Percentiles rank a stretch among this genome's conserved stretches.
phyloP scores from a whole-genome alignment of 2,329 filamentous ascomycete species.

The Hymenoscyphus scutula region DNA sequence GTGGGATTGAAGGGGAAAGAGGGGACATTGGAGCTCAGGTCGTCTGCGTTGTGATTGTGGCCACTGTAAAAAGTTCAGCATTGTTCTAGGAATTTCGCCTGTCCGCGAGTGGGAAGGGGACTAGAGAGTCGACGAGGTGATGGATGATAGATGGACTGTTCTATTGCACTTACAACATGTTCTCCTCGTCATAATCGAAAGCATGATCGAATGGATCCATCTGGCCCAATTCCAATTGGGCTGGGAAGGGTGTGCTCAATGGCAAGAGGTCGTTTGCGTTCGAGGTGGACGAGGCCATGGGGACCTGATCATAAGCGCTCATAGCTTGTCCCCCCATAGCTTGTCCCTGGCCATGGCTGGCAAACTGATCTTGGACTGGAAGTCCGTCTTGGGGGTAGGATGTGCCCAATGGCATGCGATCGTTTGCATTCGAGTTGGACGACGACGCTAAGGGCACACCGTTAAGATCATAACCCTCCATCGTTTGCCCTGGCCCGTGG shows the following conservation, averaged over 20 bases:
- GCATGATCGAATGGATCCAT: conserved; percentile 35
- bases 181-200: conserved; percentile 30
- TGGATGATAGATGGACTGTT: not conserved
- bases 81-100: not conserved
- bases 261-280: conserved; percentile 30
- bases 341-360: not conserved
- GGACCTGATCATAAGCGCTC: conserved; percentile 23
- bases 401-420: too few species aligned
- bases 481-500: too few species aligned
- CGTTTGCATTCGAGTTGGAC: too few species aligned
- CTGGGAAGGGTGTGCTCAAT: conserved; percentile 22
- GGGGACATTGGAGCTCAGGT: conserved; percentile 38
- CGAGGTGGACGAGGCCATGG: conserved; percentile 12
- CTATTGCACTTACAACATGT: conserved; percentile 30
- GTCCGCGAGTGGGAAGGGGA: not conserved
- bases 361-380: not conserved
- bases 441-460: too few species aligned
- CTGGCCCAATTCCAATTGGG: conserved; percentile 17
- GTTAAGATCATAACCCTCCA: too few species aligned
- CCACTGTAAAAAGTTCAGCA: conserved; percentile 8
- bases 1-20: conserved; percentile 54
- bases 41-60: conserved; percentile 39
- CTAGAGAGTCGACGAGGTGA: not conserved
- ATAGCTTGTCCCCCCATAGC: conserved; percentile 18
- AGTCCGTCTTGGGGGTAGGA: too few species aligned